Evolutionary conservation across 371 early-diverging fungal genomes (phyloP), one percentile per base, ranked within the genome.

Genomic region (Encephalitozoon romaleae): DNA sequence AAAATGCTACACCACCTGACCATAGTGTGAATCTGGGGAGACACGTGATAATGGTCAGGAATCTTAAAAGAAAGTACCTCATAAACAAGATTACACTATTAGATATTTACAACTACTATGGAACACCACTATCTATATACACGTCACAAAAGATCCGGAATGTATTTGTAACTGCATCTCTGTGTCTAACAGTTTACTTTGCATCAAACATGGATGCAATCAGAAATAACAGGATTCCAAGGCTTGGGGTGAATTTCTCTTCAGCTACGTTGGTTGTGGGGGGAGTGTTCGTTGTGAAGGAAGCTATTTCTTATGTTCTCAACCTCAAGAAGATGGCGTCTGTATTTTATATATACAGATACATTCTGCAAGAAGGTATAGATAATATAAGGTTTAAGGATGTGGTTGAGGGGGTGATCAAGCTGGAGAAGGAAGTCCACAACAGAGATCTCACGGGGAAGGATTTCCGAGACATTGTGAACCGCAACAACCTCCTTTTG

Each of bases 321-420:
- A 59, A 59, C 28, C 12, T 59, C 18, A 59, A 34, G 38, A 59
- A 59, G 21, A 59, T 38, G 38, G 15, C 34, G n/a, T 59, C 59
- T 34, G 28, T 59, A 38, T 59, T 59, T 28, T 59, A 59, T 34
- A 59, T 59, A 18, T 59, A 59, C 59, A 59, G 38, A 15, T 59
- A 59, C 34, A 34, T 59, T 8, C 38, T 59, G 12, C 8, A 34
- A 1, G 21, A 28, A n/a, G 38, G 28, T n/a, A 59, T 38, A 4
- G 59, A 59, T 4, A 21, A 38, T 4, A 59, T 21, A 26, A 30
- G 38, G 59, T 59, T 59, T 12, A 59, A 21, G 59, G 59, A 59
- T 18, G 21, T 59, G 4, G 59, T 59, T 30, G 32, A 30, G 30
- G 34, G 38, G 5, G 21, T 59, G 15, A 59, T 59, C 21, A 59